Evolutionary conservation across 805 yeast genomes (phyloP).

Genomic region (Candida fluviatilis): DNA sequence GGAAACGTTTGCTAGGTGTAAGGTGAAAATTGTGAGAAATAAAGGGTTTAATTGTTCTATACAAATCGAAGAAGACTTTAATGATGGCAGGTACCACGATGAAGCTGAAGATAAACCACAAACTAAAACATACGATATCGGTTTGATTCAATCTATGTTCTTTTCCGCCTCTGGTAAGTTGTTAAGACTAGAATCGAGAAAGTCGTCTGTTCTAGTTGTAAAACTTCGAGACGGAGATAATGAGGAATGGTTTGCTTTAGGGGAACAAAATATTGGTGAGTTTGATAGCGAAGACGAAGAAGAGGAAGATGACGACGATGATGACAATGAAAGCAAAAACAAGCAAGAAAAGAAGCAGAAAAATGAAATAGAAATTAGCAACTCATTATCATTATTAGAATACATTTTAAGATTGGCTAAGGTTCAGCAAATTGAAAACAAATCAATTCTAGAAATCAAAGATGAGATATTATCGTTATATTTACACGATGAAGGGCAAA

Average conservation of each 20-base stretch:
- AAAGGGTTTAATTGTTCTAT: constrained; percentile 40
- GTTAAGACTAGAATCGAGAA: constrained; percentile 56
- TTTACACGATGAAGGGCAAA: constrained; percentile 48
- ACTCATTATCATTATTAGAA: constrained; percentile 57
- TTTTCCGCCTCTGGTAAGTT: constrained; percentile 69
- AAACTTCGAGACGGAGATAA: constrained; percentile 31
- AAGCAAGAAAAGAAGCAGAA: constrained; percentile 3
- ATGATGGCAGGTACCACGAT: constrained; percentile 74
- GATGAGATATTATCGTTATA: constrained; percentile 66
- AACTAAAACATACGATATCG: constrained; percentile 30
- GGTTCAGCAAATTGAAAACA: constrained; percentile 57
- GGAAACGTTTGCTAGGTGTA: constrained; percentile 61
- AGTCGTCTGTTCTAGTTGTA: constrained; percentile 62
- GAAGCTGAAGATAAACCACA: constrained; percentile 41
- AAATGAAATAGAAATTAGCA: constrained; percentile 11
- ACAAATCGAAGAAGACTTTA: constrained; percentile 50
- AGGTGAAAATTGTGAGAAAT: constrained; percentile 31
- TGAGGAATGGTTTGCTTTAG: constrained; percentile 52
- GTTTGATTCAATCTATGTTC: constrained; percentile 48
- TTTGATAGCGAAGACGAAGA: constrained; percentile 23
- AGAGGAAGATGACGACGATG: constrained; percentile 20
- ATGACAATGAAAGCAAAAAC: constrained; percentile 19
- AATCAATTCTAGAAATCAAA: constrained; percentile 47
- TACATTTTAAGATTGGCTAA: constrained; percentile 57
- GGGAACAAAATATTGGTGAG: constrained; percentile 25